These are phyloP conservation scores for Metarhizium album DNA, from an alignment of 2,329 filamentous ascomycete species.

Conservation along the genomic window DNA sequence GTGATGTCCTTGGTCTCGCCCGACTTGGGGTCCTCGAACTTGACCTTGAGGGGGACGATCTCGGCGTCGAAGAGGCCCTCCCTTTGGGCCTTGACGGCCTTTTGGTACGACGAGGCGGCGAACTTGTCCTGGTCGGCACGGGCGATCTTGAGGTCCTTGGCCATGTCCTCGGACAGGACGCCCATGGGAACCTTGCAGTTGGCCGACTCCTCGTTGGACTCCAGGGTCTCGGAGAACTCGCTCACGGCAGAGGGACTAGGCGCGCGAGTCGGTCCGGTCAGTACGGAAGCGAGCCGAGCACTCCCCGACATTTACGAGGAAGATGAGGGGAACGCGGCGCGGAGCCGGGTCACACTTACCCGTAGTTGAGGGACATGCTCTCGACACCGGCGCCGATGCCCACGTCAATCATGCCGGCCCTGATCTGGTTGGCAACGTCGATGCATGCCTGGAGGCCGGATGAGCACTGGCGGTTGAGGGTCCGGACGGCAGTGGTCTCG, in stretches of 20 bases:
- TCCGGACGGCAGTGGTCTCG: constrained; percentile 70
- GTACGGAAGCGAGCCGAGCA: background rate
- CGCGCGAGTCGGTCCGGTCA: background rate
- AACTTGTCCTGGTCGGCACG: constrained; percentile 80
- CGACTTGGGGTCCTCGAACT: constrained; percentile 84
- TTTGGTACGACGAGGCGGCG: constrained; percentile 85
- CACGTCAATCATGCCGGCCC: constrained; percentile 84
- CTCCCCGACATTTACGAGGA: background rate
- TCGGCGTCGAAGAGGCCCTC: constrained; percentile 87
- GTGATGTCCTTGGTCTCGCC: constrained; percentile 75
- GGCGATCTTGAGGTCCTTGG: constrained; percentile 64
- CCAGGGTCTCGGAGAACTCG: constrained; percentile 85
- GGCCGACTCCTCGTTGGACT: constrained; percentile 67
- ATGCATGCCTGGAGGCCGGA: constrained; percentile 86
- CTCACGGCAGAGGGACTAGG: constrained; percentile 67
- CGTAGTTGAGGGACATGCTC: constrained; percentile 91
- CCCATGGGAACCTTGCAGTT: constrained; percentile 99
- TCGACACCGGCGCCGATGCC: constrained; percentile 92
- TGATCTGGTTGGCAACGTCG: constrained; percentile 90
- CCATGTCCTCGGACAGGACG: constrained; percentile 87
- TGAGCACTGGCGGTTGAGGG: constrained; percentile 89
- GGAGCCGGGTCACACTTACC: constrained; percentile 37
- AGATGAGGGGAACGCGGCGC: background rate
- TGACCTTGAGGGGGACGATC: constrained; percentile 76
- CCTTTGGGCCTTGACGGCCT: constrained; percentile 76